These are phyloP conservation scores for Phytophthora boehmeriae DNA, from an alignment of 352 stramenopile genomes.

Conservation along the genomic window DNA sequence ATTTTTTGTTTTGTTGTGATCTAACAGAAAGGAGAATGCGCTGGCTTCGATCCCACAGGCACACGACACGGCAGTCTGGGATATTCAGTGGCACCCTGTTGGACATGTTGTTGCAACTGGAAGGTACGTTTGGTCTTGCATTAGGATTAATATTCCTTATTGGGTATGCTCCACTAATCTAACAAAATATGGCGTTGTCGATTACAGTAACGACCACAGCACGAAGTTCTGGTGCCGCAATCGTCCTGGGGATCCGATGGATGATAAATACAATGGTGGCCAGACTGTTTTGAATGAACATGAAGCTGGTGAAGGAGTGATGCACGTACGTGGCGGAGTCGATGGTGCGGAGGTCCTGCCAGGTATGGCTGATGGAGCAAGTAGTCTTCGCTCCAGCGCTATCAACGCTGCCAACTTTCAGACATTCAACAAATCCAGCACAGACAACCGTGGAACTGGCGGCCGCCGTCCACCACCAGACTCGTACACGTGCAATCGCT, in stretches of 20 bases:
- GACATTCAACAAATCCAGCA: constrained; percentile 51
- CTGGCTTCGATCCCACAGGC: constrained; percentile 89
- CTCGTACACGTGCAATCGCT: constrained; percentile 90
- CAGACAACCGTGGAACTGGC: constrained; percentile 32
- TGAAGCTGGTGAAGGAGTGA: constrained; percentile 49
- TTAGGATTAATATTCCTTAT: background rate
- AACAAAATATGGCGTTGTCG: constrained; percentile 5
- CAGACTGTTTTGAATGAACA: constrained; percentile 73
- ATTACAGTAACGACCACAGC: constrained; percentile 93
- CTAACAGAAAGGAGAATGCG: constrained; percentile 77
- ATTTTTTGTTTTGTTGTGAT: constrained; percentile 16
- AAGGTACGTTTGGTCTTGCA: constrained; percentile 44
- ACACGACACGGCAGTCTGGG: constrained; percentile 98
- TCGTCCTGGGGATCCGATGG: constrained; percentile 90
- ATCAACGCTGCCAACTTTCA: constrained; percentile 81
- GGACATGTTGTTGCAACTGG: constrained; percentile 96
- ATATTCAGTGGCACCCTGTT: constrained; percentile 97
- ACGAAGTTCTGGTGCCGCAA: constrained; percentile 99
- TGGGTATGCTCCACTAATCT: background rate
- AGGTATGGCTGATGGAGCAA: constrained; percentile 66
- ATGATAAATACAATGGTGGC: constrained; percentile 89
- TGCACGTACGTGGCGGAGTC: constrained; percentile 25
- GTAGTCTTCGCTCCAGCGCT: constrained; percentile 62
- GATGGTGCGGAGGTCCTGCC: constrained; percentile 60
- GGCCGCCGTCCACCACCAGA: constrained; percentile 72